Evolutionary conservation across 1,284 basidiomycete genomes (phyloP).

Genomic region (Puccinia coronata): DNA sequence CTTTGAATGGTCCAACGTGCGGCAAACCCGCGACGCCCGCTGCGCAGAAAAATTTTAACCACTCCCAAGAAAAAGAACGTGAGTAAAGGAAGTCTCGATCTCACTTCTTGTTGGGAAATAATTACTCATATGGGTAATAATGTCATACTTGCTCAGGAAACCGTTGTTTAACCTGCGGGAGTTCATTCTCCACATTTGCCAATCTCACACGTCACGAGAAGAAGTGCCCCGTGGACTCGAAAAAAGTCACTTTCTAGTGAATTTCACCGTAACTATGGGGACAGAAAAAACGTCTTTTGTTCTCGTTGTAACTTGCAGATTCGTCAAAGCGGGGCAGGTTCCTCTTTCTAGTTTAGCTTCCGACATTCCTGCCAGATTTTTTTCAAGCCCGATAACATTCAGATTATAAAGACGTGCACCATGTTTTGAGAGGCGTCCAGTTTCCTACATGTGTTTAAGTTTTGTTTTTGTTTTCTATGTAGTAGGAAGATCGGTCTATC

Average conservation of each 20-base stretch:
- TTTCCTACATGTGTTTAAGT: neutral
- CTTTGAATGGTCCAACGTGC: neutral
- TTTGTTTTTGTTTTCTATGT: neutral
- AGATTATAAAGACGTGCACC: too few relatives aligned
- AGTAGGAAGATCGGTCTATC: neutral
- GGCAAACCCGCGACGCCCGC: neutral
- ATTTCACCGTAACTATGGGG: neutral
- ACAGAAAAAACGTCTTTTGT: neutral
- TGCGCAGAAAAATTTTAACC: neutral
- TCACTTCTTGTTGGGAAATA: neutral
- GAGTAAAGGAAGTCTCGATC: neutral
- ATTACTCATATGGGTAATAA: neutral
- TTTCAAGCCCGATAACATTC: too few relatives aligned
- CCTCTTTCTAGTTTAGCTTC: neutral
- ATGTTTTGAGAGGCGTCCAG: too few relatives aligned
- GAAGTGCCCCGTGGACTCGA: constrained; percentile 21
- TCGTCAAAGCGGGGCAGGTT: neutral
- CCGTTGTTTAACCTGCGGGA: constrained; percentile 49
- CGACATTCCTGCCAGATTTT: neutral
- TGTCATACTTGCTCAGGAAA: constrained; percentile 33
- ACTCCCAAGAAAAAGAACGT: constrained; percentile 27
- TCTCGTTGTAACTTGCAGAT: neutral
- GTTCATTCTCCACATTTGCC: constrained; percentile 50
- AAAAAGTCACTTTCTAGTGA: neutral
- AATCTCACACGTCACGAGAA: constrained; percentile 50